Conservation (phyloP, 1,284 basidiomycete species). For the Sporisorium graminicola region DNA sequence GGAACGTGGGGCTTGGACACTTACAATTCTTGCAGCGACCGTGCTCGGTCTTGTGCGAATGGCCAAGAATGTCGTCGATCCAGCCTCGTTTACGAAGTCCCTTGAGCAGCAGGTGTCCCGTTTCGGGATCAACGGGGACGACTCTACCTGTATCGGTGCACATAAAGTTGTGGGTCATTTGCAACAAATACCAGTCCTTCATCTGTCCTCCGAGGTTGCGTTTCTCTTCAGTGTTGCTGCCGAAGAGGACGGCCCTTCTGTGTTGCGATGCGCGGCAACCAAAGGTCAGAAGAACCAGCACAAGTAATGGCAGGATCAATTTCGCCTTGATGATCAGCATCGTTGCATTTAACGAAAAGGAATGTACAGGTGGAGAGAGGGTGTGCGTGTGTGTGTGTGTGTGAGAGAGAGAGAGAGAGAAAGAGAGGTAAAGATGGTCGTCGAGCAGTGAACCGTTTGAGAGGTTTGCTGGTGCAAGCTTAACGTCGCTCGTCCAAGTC, state of each 20-base stretch:
- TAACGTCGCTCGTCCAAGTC: background rate
- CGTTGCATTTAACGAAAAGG: background rate
- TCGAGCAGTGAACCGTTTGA: background rate
- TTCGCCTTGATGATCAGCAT: conserved; percentile 1
- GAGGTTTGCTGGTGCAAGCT: background rate
- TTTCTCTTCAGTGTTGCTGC: conserved; percentile 8
- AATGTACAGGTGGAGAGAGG: background rate
- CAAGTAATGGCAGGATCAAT: background rate
- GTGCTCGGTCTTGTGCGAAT: conserved; percentile 21
- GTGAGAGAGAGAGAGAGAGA: too few species aligned
- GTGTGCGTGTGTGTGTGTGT: too few species aligned
- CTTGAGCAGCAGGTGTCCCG: conserved; percentile 41
- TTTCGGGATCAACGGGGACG: conserved; percentile 40
- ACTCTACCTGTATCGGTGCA: conserved; percentile 37
- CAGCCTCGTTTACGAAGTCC: conserved; percentile 25
- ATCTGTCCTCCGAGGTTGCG: conserved; percentile 36
- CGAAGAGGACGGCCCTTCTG: conserved; percentile 11
- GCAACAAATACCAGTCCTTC: conserved; percentile 39
- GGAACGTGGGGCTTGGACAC: background rate
- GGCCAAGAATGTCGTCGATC: conserved; percentile 16
- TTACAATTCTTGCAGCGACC: conserved; percentile 36
- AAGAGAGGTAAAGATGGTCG: background rate
- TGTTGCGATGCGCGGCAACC: conserved; percentile 1
- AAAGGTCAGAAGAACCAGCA: background rate
- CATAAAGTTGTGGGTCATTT: conserved; percentile 37